A percentile compares a stretch with the other conserved stretches of the same genome.
Evolutionary conservation across 441 rosid species (phyloP).

Genomic region (Pelargonium fulgidum): DNA sequence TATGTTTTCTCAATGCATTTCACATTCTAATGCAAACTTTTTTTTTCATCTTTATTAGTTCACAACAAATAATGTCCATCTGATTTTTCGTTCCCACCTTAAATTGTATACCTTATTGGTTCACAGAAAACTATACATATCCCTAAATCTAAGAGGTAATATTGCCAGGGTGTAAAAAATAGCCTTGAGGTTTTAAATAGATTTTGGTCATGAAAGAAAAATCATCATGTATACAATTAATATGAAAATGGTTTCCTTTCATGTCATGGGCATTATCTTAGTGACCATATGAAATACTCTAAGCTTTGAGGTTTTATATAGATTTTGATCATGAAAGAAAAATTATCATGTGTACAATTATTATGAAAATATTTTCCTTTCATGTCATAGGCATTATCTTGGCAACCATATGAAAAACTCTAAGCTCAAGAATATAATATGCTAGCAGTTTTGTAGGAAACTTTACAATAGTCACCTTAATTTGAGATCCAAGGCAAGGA

Average conservation of each 20-base stretch:
- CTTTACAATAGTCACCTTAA: background rate
- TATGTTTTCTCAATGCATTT: background rate
- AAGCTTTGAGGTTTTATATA: no score
- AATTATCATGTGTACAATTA: no score
- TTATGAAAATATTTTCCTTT: no score
- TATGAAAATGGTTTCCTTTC: background rate
- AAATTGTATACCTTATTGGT: background rate
- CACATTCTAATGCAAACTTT: background rate
- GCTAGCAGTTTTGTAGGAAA: background rate
- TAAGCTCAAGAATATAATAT: background rate
- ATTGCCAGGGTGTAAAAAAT: background rate
- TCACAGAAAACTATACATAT: background rate
- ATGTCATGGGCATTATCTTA: background rate
- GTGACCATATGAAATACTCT: background rate
- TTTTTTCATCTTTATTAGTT: background rate
- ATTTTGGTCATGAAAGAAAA: background rate
- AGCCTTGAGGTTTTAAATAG: background rate
- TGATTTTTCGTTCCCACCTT: background rate
- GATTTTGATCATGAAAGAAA: no score
- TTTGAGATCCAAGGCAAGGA: background rate
- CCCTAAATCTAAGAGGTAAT: background rate
- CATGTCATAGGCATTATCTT: background rate
- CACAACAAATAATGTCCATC: background rate
- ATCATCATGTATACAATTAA: background rate
- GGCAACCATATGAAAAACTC: no score